Evolutionary conservation across 306 rosid genomes (phyloP).

Genomic region (Herpetospermum pedunculosum): DNA sequence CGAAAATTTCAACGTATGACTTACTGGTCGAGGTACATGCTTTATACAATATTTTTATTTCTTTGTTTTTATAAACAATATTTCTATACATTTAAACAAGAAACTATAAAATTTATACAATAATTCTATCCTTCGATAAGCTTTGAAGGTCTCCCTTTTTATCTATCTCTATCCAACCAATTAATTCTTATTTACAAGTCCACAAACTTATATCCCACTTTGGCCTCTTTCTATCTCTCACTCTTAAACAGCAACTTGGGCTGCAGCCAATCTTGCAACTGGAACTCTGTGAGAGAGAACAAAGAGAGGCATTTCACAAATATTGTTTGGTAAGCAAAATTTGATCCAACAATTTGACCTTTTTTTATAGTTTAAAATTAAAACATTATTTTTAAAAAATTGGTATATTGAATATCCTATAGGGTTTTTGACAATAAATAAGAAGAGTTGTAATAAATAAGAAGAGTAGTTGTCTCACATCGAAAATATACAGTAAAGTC

Average conservation of each 20-base stretch:
- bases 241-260: conserved; percentile 54
- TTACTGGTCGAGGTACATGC: too few relatives aligned
- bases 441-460: too few relatives aligned
- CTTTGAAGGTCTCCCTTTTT: neutral
- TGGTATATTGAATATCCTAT: too few relatives aligned
- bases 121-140: neutral
- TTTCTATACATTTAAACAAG: neutral
- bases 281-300: conserved; percentile 55
- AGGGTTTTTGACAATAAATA: too few relatives aligned
- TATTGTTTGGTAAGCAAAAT: neutral
- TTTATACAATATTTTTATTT: neutral
- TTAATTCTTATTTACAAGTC: conserved; percentile 4
- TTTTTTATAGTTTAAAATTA: too few relatives aligned
- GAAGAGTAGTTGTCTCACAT: too few relatives aligned
- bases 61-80: neutral
- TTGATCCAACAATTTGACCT: neutral
- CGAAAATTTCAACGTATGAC: too few relatives aligned
- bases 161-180: neutral
- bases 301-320: neutral
- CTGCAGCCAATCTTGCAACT: conserved; percentile 96
- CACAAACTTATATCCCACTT: neutral
- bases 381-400: neutral
- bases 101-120: neutral
- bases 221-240: neutral
- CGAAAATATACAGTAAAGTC: too few relatives aligned